These are phyloP conservation scores for Metarhizium album DNA, from an alignment of 2,329 filamentous ascomycete species.

Conservation along the genomic window DNA sequence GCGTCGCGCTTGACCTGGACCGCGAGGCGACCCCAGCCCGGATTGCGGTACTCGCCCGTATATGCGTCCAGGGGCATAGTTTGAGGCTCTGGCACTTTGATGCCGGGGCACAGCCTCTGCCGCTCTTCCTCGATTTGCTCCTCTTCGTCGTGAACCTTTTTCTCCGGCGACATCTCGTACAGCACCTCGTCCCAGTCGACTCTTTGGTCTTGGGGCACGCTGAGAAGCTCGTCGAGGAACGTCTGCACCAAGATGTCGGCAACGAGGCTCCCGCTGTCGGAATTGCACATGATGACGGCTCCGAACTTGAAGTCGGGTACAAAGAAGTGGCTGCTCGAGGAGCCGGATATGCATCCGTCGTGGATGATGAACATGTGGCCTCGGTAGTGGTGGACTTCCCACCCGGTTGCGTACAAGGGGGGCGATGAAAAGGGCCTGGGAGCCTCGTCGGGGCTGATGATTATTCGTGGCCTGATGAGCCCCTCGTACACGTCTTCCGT, in stretches of 20 bases:
- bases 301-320: slow-evolving; percentile 17
- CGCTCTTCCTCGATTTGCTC: not conserved
- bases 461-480: slow-evolving; percentile 11
- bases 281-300: slow-evolving; percentile 16
- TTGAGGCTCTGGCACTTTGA: not conserved
- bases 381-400: slow-evolving; percentile 14
- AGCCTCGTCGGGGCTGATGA: slow-evolving; percentile 7
- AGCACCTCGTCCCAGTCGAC: not conserved
- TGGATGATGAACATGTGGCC: slow-evolving; percentile 15
- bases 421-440: slow-evolving; percentile 1
- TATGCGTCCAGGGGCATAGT: slow-evolving; percentile 10
- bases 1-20: slow-evolving; percentile 10
- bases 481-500: slow-evolving; percentile 15
- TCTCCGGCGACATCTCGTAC: not conserved
- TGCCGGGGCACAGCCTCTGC: slow-evolving; percentile 5
- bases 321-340: slow-evolving; percentile 16
- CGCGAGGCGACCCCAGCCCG: slow-evolving; percentile 15
- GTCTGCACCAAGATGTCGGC: slow-evolving; percentile 11
- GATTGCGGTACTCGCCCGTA: slow-evolving; percentile 14
- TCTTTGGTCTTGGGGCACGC: not conserved
- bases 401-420: slow-evolving; percentile 12
- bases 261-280: slow-evolving; percentile 9
- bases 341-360: slow-evolving; percentile 15
- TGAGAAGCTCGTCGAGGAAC: slow-evolving; percentile 12
- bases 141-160: not conserved